These are phyloP conservation scores for Galeopsis tetrahit DNA, from an alignment of 257 asterid genomes.

Conservation along the genomic window DNA sequence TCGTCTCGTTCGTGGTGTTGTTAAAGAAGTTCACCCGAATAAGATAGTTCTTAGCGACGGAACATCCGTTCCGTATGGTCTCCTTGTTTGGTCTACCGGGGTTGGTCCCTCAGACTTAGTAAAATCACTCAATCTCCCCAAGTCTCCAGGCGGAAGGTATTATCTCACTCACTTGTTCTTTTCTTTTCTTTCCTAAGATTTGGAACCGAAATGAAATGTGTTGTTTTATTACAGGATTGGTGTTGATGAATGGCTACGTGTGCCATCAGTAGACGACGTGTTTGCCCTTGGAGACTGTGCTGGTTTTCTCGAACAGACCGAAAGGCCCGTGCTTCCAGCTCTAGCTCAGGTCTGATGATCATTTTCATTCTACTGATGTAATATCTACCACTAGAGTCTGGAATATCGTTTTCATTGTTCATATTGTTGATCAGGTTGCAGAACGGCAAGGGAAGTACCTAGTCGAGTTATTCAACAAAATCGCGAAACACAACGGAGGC, in stretches of 20 bases:
- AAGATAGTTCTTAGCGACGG: constrained; percentile 87
- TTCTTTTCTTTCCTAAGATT: background rate
- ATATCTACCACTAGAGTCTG: background rate
- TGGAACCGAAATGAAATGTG: background rate
- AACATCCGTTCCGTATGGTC: constrained; percentile 93
- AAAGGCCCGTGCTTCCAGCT: constrained; percentile 87
- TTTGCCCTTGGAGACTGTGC: constrained; percentile 94
- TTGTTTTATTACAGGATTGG: constrained; percentile 62
- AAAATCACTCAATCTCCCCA: constrained; percentile 67
- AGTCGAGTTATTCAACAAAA: constrained; percentile 59
- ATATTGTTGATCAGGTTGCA: constrained; percentile 63
- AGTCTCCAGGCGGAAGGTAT: constrained; percentile 95
- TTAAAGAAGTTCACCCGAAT: constrained; percentile 72
- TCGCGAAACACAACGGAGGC: constrained; percentile 65
- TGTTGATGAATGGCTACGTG: constrained; percentile 83
- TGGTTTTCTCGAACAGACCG: constrained; percentile 84
- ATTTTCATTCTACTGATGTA: no score
- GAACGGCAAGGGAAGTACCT: constrained; percentile 93
- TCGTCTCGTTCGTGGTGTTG: constrained; percentile 89
- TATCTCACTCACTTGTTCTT: background rate
- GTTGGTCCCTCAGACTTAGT: constrained; percentile 87
- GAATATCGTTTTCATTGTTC: background rate
- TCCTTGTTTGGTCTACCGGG: constrained; percentile 95
- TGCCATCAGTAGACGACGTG: constrained; percentile 81
- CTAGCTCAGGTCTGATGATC: constrained; percentile 78